phyloP scores from a whole-genome alignment of 768 basidiomycete species.

The Megacollybia marginata region DNA sequence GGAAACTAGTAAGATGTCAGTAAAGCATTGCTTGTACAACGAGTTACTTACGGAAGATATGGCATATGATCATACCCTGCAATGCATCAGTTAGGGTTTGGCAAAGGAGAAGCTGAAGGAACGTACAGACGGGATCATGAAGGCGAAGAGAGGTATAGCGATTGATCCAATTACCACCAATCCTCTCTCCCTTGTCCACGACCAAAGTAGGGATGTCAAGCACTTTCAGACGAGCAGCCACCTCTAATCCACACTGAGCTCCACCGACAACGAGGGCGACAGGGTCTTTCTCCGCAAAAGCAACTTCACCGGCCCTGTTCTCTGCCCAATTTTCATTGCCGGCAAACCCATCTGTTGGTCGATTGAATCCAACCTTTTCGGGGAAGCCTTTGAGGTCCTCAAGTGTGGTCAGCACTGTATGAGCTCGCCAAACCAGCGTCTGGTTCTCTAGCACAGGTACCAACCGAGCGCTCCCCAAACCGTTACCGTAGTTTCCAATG shows the following conservation, averaged over 20 bases:
- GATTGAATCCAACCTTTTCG: constrained; percentile 32
- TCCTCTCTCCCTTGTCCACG: constrained; percentile 51
- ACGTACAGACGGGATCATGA: constrained; percentile 63
- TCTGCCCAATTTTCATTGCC: constrained; percentile 51
- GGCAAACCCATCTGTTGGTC: constrained; percentile 31
- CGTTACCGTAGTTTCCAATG: constrained; percentile 35
- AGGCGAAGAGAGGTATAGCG: constrained; percentile 62
- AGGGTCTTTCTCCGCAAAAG: constrained; percentile 45
- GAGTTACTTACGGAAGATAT: constrained; percentile 43
- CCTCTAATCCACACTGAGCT: constrained; percentile 59
- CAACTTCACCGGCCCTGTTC: constrained; percentile 30
- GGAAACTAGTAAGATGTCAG: constrained; percentile 33
- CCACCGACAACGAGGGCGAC: constrained; percentile 57
- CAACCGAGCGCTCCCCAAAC: constrained; percentile 47
- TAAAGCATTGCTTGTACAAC: neutral
- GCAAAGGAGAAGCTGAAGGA: constrained; percentile 1
- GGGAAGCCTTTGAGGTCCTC: constrained; percentile 36
- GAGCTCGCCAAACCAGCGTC: constrained; percentile 42
- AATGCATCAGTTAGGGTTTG: neutral
- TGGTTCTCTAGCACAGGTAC: constrained; percentile 31
- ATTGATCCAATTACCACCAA: constrained; percentile 62
- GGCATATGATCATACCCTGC: constrained; percentile 52
- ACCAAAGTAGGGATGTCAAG: constrained; percentile 43
- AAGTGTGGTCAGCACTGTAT: constrained; percentile 45
- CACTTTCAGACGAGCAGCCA: constrained; percentile 56